Evolutionary conservation across 2,329 filamentous ascomycete species (phyloP).

Genomic region (Dothidotthia symphoricarpi): DNA sequence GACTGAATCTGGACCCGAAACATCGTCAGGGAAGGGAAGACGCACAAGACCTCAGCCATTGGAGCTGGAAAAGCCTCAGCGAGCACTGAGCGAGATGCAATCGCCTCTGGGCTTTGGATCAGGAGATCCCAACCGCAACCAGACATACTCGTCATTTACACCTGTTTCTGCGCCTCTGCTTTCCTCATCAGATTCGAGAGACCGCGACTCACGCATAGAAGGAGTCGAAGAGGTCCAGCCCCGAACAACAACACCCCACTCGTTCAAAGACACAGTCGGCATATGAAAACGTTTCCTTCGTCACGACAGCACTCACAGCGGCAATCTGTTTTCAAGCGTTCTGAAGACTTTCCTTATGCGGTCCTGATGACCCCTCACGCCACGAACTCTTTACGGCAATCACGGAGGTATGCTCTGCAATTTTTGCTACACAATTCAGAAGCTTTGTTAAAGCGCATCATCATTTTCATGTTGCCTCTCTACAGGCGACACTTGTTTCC

Average conservation of each 20-base stretch:
- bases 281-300: slow-evolving; percentile 42
- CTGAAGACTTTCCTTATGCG: slow-evolving; percentile 39
- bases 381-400: slow-evolving; percentile 21
- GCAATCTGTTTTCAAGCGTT: slow-evolving; percentile 42
- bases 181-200: slow-evolving; percentile 33
- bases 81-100: slow-evolving; percentile 27
- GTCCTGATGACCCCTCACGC: slow-evolving; percentile 34
- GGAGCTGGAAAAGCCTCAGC: slow-evolving; percentile 32
- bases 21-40: slow-evolving; percentile 39
- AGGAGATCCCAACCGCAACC: slow-evolving; percentile 26
- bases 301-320: slow-evolving; percentile 40
- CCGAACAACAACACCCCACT: slow-evolving; percentile 43
- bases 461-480: slow-evolving; percentile 16
- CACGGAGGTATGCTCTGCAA: slow-evolving; percentile 39
- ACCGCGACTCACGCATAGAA: slow-evolving; percentile 40
- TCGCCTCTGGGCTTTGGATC: slow-evolving; percentile 34
- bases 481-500: slow-evolving; percentile 9
- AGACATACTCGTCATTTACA: slow-evolving; percentile 36
- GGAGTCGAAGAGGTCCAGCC: slow-evolving; percentile 40
- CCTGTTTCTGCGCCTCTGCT: slow-evolving; percentile 39
- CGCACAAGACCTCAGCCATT: slow-evolving; percentile 33
- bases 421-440: slow-evolving; percentile 27
- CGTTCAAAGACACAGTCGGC: slow-evolving; percentile 46
- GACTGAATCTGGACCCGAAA: slow-evolving; percentile 30
- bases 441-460: slow-evolving; percentile 25